Evolutionary conservation across 768 basidiomycete genomes (phyloP), one percentile per base, ranked within the genome.

Genomic region (Porpolomopsis calyptriformis): DNA sequence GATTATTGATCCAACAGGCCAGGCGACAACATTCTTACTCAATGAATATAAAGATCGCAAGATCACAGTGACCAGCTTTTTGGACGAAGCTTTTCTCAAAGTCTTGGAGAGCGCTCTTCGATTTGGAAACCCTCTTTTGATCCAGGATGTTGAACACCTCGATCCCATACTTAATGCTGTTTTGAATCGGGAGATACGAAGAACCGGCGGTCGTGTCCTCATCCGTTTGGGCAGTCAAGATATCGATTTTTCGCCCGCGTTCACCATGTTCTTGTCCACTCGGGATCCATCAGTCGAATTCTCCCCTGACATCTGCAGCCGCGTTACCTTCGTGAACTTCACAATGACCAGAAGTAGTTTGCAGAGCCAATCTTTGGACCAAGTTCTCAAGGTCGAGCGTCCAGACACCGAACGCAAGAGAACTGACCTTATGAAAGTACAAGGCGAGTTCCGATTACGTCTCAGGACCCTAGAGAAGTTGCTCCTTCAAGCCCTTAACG

Each of bases 231-330:
- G 96, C 3, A 97, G 76, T 59, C 96, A 99, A 67, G 96, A 99
- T 54, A 97, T 99, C 62, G 96, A 99, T 61, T 97, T 98, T 62
- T 99, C 96, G 0, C 96, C 96, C 4, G 83, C 96, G n/a, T 99
- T 99, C 73, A 96, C 90, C 4, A 93, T 99, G 90, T 99, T 99
- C 78, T 73, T 99, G 36, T 89, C 94, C 1, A 99, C 96, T 9
- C 72, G 96, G 18, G 93, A 99, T 62, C 93, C 96, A 2, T 94
- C 94, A 0, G 85, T 96, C 51, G 92, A 97, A 56, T 97, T 99
- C 66, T 88, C 94, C 10, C 92, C 96, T 2, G 96, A 99, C 61
- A 93, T 99, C 55, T 98, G 94, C 72, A 94, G 91, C 70, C 80
- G 96, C 49, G 89, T 94, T 22, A 90, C 86, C 0, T 91, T 93